phyloP scores from a whole-genome alignment of 2,329 filamentous ascomycete genomes.

The Ophiostoma australiae region DNA sequence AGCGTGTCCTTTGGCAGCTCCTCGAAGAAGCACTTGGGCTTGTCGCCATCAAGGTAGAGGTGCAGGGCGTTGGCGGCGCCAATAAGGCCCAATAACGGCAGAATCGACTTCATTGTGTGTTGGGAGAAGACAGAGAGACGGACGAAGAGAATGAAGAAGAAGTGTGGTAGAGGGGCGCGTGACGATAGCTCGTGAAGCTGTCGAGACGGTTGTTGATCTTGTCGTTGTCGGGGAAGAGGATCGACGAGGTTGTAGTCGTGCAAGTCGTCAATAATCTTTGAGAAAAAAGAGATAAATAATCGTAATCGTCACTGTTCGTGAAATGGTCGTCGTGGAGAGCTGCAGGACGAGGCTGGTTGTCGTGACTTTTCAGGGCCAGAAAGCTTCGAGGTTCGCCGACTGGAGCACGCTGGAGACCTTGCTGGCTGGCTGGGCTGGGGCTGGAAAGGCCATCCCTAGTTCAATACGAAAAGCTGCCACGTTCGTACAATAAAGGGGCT shows the following conservation, averaged over 20 bases:
- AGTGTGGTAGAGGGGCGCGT: conserved; percentile 6
- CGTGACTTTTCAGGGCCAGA: conserved; percentile 6
- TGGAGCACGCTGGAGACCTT: conserved; percentile 1
- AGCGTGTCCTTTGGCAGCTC: conserved; percentile 96
- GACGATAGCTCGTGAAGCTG: conserved; percentile 11
- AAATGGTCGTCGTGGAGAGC: background rate
- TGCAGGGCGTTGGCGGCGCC: conserved; percentile 73
- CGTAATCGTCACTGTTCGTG: background rate
- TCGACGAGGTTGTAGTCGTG: background rate
- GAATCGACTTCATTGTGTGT: conserved; percentile 53
- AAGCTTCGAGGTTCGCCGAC: conserved; percentile 5
- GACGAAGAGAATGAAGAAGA: no score
- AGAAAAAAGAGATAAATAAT: background rate
- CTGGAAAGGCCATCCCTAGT: conserved; percentile 5
- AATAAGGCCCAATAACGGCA: conserved; percentile 62
- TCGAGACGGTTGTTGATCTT: background rate
- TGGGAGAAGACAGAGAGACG: background rate
- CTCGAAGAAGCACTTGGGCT: conserved; percentile 95
- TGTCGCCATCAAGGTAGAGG: conserved; percentile 86
- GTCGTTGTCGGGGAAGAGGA: background rate
- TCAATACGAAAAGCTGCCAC: conserved; percentile 14
- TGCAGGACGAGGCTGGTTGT: conserved; percentile 12
- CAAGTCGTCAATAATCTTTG: background rate
- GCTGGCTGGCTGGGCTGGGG: background rate
- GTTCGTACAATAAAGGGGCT: conserved; percentile 15